These are phyloP conservation scores for Mycena latifolia DNA, from an alignment of 768 basidiomycete species.

Conservation along the genomic window DNA sequence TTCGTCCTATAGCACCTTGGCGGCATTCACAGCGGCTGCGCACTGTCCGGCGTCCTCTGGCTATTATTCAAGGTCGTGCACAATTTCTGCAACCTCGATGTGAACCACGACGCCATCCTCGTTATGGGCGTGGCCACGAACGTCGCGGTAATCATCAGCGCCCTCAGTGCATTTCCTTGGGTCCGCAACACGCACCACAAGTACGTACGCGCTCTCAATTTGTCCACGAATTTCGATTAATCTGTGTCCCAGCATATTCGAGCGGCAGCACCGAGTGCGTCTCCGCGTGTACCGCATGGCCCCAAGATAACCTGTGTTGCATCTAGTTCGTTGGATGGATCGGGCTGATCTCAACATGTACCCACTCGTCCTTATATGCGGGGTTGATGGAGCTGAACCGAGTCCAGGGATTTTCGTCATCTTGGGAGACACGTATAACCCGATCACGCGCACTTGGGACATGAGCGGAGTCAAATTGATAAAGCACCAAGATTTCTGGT, in stretches of 20 bases:
- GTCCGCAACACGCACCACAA: constrained; percentile 86
- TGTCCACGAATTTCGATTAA: constrained; percentile 36
- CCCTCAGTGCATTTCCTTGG: constrained; percentile 81
- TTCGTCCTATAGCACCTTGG: constrained; percentile 69
- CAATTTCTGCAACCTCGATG: constrained; percentile 61
- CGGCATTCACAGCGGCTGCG: constrained; percentile 84
- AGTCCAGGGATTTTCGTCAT: constrained; percentile 73
- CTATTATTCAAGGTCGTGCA: constrained; percentile 71
- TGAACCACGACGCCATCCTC: constrained; percentile 68
- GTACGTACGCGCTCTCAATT: constrained; percentile 59
- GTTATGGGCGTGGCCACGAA: constrained; percentile 72
- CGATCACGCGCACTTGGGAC: constrained; percentile 67
- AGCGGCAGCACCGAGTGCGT: constrained; percentile 73
- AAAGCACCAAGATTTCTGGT: constrained; percentile 84
- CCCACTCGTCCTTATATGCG: not conserved
- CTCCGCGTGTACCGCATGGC: not conserved
- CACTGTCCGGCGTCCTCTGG: constrained; percentile 79
- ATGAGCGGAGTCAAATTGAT: constrained; percentile 65
- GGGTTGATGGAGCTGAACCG: constrained; percentile 41
- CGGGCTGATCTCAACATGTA: constrained; percentile 63
- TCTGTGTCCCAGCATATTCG: constrained; percentile 69
- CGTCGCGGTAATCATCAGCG: constrained; percentile 67
- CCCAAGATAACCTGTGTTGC: constrained; percentile 1
- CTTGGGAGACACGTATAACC: constrained; percentile 72
- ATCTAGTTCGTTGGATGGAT: constrained; percentile 80